Base-by-base conservation (phyloP, 306 rosid species). In the Vachellia collinsii region DNA sequence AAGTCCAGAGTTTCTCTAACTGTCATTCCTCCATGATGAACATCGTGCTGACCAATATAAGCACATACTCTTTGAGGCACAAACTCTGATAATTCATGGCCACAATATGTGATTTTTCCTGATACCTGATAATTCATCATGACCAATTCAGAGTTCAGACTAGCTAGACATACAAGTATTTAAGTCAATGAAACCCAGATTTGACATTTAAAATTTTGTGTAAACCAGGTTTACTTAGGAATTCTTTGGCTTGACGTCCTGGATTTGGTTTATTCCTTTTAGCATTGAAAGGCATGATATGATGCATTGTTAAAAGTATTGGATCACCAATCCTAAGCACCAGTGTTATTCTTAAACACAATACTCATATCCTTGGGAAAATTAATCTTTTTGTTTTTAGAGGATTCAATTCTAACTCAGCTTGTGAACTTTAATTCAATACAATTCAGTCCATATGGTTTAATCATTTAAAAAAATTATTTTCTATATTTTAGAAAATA, bases 41-140 rank as follows among this genome's bases (percentile, higher is more conserved):
- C 97, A 88, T 91, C 92, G 70, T 94, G 90, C 80, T 91, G 97
- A 72, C 99, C 91, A 50, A 94, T 90, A 74, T 93, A 94, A 50
- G 99, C 95, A 41, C 94, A 89, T 11, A 97, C 93, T 80, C 99
- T 93, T 62, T 87, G 94, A 56, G 97, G 97, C 51, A 90, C 88
- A 88, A 95, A 91, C 53, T 95, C 99, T n/a, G 87, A 75, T n/a
- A 95, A 79, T 79, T 94, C 98, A 76, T 92, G 95, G 44, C 98
- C 98, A 81, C 97, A 91, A 70, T 91, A 94, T 3, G 94, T 91
- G 61, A 94, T 83, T 44, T 68, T 89, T 76, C 98, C 98, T 10
- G 72, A 82, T 77, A 75, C 89, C 98, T 94, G 85, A 79, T 82
- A 13, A 44, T 34, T 73, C n/a, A 62, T 66, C 66, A 58, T 75